Evolutionary conservation across 2,329 filamentous ascomycete species (phyloP).

Genomic region (Aureobasidium vineae): DNA sequence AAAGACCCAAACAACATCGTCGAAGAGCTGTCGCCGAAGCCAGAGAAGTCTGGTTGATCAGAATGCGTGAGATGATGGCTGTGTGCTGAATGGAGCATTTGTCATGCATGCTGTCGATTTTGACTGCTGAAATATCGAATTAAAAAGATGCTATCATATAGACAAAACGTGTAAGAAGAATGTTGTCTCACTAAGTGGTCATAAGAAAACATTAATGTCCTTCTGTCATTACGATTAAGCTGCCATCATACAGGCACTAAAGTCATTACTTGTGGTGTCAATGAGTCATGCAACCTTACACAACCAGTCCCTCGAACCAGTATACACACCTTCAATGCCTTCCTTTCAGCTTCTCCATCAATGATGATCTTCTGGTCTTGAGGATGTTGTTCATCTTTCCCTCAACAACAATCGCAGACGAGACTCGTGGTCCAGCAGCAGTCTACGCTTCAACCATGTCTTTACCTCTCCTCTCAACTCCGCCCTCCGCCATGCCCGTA

Average conservation of each 20-base stretch:
- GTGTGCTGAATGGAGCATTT: neutral
- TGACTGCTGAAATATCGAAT: neutral
- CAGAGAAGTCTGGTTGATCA: conserved; percentile 27
- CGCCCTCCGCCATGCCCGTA: neutral
- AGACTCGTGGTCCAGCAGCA: conserved; percentile 6
- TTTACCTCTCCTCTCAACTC: neutral
- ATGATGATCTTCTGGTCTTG: neutral
- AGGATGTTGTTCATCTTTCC: neutral
- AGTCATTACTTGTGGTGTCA: neutral
- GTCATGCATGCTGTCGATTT: neutral
- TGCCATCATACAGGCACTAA: neutral
- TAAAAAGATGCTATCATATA: neutral
- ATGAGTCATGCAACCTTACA: neutral
- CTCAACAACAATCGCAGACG: neutral
- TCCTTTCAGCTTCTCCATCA: neutral
- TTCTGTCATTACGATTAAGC: conserved; percentile 3
- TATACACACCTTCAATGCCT: neutral
- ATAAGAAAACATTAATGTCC: neutral
- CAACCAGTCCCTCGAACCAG: neutral
- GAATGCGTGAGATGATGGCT: neutral
- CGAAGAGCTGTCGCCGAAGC: conserved; percentile 53
- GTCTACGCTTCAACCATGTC: conserved; percentile 8
- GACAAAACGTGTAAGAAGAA: neutral
- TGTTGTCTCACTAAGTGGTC: too few relatives aligned
- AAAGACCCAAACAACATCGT: conserved; percentile 62